Evolutionary conservation across 2,329 filamentous ascomycete genomes (phyloP), one percentile per base, ranked within the genome.

Genomic region (Fusarium guadeloupense): DNA sequence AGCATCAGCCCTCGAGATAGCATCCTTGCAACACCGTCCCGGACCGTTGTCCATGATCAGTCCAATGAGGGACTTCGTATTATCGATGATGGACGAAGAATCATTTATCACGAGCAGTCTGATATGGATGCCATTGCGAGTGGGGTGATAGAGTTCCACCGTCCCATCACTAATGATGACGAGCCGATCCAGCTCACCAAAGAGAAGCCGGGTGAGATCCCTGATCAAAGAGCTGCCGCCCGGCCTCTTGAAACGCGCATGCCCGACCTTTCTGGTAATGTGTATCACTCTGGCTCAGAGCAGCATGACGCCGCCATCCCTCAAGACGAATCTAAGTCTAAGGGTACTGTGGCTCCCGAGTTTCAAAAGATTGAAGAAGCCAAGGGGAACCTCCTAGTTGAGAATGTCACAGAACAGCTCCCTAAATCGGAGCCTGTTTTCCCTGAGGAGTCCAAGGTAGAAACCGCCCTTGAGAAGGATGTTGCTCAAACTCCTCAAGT

Each of bases 1-100:
- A 72, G 70, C 50, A 43, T 71, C 59, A 69, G 67, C 52, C 69
- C 62, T 21, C 70, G 63, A 56, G 69, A 72, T 20, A 72, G 67
- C 59, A 35, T 70, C 21, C 21, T 68, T 43, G 67, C 58, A 39
- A 71, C 69, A 17, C 69, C 67, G 38, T 69, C 68, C 37, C 57
- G 69, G 40, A 44, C 41, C 7, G 35, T 45, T 25, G 33, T 61
- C 38, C 65, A 67, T 23, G 64, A 64, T 41, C 69, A 71, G 43
- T 69, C 69, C 41, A 71, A 69, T 21, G 68, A 70, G 34, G 69
- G 69, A 41, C 49, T 71, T 37, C 62, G 66, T 14, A 69, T 71
- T 25, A 30, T 70, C 20, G 69, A 71, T 16, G 69, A 71, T 43
- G 68, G 68, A 16, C 60, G 58, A 44, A 69, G 66, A 41, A 69